These are phyloP conservation scores for Crepidotus variabilis DNA, from an alignment of 768 basidiomycete genomes.

Conservation along the genomic window DNA sequence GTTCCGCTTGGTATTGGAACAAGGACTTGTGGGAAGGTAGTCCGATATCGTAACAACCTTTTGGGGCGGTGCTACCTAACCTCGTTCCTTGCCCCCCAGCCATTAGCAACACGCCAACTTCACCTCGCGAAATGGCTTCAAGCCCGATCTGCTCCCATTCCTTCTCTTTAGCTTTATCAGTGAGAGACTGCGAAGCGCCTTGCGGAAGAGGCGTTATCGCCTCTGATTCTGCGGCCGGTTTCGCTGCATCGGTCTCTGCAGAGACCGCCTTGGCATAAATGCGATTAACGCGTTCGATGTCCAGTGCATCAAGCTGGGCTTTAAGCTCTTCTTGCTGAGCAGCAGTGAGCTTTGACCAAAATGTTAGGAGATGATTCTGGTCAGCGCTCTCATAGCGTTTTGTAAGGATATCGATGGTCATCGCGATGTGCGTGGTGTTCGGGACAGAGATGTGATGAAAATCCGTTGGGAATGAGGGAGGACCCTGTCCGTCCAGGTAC, in stretches of 20 bases:
- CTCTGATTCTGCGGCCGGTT: slow-evolving; percentile 37
- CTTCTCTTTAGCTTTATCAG: slow-evolving; percentile 47
- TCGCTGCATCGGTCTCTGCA: slow-evolving; percentile 51
- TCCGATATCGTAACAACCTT: slow-evolving; percentile 97
- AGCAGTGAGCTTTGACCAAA: slow-evolving; percentile 72
- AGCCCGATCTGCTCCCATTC: slow-evolving; percentile 82
- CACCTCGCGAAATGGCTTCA: slow-evolving; percentile 71
- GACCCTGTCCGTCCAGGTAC: slow-evolving; percentile 14
- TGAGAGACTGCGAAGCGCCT: slow-evolving; percentile 63
- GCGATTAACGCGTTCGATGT: slow-evolving; percentile 89
- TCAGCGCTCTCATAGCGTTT: slow-evolving; percentile 72
- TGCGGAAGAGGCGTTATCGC: slow-evolving; percentile 80
- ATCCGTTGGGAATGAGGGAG: neutral
- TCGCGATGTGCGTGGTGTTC: slow-evolving; percentile 21
- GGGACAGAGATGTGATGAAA: slow-evolving; percentile 14
- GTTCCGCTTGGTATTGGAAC: slow-evolving; percentile 97
- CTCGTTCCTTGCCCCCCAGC: slow-evolving; percentile 98
- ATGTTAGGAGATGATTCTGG: slow-evolving; percentile 87
- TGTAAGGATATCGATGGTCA: slow-evolving; percentile 56
- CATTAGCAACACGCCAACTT: slow-evolving; percentile 96
- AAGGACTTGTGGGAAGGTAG: slow-evolving; percentile 90
- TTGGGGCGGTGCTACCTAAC: slow-evolving; percentile 87
- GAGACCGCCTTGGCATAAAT: slow-evolving; percentile 76
- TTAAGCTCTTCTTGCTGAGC: slow-evolving; percentile 60
- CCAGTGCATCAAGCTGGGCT: slow-evolving; percentile 72